A percentile compares a stretch with the other conserved stretches of the same genome.
These are phyloP conservation scores for Penicillium sp. DNA, from an alignment of 2,329 filamentous ascomycete species.

Conservation along the genomic window DNA sequence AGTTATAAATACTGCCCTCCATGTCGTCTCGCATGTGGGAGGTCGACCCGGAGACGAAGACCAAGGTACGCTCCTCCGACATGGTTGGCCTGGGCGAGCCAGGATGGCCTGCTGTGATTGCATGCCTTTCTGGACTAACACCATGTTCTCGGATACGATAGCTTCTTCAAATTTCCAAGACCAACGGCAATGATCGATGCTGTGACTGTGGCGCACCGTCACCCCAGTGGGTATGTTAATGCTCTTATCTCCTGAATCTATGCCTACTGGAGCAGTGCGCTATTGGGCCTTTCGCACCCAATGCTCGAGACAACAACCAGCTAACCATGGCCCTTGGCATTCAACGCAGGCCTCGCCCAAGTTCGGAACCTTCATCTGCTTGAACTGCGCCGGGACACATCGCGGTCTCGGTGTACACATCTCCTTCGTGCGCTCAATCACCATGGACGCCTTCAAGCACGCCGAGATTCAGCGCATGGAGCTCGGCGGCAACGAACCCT, in stretches of 20 bases:
- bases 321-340: not conserved
- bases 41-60: slow-evolving; percentile 94
- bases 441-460: slow-evolving; percentile 97
- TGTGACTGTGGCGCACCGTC: slow-evolving; percentile 95
- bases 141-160: slow-evolving; percentile 40
- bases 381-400: slow-evolving; percentile 92
- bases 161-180: slow-evolving; percentile 90
- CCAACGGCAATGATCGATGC: slow-evolving; percentile 83
- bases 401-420: slow-evolving; percentile 96
- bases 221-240: slow-evolving; percentile 82
- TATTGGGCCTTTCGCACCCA: not conserved
- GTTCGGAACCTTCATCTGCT: slow-evolving; percentile 98
- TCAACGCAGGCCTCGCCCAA: slow-evolving; percentile 71
- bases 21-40: slow-evolving; percentile 88
- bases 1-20: slow-evolving; percentile 12
- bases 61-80: slow-evolving; percentile 65
- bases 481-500: slow-evolving; percentile 83
- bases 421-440: slow-evolving; percentile 95
- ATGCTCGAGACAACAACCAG: not conserved
- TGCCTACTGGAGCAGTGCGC: not conserved
- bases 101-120: not conserved
- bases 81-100: not conserved
- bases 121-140: slow-evolving; percentile 10
- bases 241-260: slow-evolving; percentile 2
- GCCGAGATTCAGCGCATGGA: slow-evolving; percentile 93